Conservation (phyloP, 352 stramenopile genomes). For the Blastocystis sp. region DNA sequence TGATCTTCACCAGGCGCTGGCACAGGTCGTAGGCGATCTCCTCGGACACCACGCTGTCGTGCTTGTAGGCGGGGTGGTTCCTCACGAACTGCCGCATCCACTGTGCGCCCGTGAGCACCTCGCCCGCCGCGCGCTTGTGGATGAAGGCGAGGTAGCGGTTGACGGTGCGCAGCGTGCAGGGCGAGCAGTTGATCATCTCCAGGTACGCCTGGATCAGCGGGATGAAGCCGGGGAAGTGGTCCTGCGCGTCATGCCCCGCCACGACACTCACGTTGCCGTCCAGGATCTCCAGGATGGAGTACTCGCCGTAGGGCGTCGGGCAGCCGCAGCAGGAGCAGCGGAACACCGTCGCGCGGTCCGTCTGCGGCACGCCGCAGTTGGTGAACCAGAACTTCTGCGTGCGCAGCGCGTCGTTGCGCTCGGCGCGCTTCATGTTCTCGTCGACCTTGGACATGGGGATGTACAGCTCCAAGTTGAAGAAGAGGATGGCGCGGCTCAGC, state of each 20-base stretch:
- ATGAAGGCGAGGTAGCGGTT: conserved; percentile 76
- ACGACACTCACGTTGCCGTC: conserved; percentile 18
- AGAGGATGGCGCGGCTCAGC: conserved; percentile 93
- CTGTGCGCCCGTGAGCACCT: conserved; percentile 81
- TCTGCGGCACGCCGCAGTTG: conserved; percentile 70
- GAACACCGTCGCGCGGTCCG: background rate
- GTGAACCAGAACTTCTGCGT: conserved; percentile 96
- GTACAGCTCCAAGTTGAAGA: conserved; percentile 98
- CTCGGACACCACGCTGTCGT: conserved; percentile 78
- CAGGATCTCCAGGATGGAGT: conserved; percentile 55
- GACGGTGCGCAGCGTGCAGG: conserved; percentile 76
- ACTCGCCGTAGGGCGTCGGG: background rate
- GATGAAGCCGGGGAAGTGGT: conserved; percentile 81
- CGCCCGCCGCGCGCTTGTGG: conserved; percentile 81
- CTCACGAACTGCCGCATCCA: conserved; percentile 86
- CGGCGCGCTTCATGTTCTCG: conserved; percentile 97
- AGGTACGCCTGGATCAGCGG: conserved; percentile 86
- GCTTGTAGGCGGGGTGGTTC: conserved; percentile 82
- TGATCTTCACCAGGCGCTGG: conserved; percentile 39
- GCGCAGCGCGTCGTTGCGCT: conserved; percentile 86
- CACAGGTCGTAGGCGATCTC: conserved; percentile 71
- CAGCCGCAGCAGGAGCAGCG: background rate
- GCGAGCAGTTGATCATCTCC: conserved; percentile 86
- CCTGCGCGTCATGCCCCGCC: conserved; percentile 1
- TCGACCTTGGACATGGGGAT: conserved; percentile 94